A percentile compares a stretch with the other conserved stretches of the same genome.
Conservation (phyloP, 2,329 filamentous ascomycete species). For the Fulvia fulva region DNA sequence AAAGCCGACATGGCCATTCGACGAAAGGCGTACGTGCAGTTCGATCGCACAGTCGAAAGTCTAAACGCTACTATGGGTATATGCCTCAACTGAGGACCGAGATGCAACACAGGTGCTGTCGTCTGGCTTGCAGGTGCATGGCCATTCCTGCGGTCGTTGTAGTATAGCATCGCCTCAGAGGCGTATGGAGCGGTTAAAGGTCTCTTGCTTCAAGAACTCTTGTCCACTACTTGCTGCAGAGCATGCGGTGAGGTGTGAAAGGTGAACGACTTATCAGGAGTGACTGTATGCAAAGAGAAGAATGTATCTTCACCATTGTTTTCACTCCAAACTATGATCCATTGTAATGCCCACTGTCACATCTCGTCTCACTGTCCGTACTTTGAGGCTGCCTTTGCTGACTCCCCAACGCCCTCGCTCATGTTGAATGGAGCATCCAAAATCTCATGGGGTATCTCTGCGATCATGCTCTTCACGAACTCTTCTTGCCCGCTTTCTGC, state of each 20-base stretch:
- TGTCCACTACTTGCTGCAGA: not conserved
- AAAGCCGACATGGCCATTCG: conserved; percentile 10
- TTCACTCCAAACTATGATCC: not conserved
- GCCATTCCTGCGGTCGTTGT: not conserved
- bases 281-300: not conserved
- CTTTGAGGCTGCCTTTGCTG: conserved; percentile 1
- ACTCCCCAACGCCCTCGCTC: conserved; percentile 19
- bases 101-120: not conserved
- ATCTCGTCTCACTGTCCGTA: not conserved
- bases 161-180: not conserved
- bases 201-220: too few species aligned
- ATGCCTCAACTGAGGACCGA: conserved; percentile 42
- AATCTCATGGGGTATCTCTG: conserved; percentile 21
- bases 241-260: not conserved
- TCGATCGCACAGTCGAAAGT: conserved; percentile 67
- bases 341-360: not conserved
- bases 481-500: conserved; percentile 34
- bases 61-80: conserved; percentile 69
- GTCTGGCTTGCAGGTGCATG: not conserved
- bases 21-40: conserved; percentile 52
- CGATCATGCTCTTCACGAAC: not conserved
- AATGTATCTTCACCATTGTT: not conserved
- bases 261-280: not conserved
- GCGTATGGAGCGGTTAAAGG: too few species aligned
- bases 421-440: conserved; percentile 30